These are phyloP conservation scores for Amylocystis lapponica DNA, from an alignment of 768 basidiomycete species.

Conservation along the genomic window DNA sequence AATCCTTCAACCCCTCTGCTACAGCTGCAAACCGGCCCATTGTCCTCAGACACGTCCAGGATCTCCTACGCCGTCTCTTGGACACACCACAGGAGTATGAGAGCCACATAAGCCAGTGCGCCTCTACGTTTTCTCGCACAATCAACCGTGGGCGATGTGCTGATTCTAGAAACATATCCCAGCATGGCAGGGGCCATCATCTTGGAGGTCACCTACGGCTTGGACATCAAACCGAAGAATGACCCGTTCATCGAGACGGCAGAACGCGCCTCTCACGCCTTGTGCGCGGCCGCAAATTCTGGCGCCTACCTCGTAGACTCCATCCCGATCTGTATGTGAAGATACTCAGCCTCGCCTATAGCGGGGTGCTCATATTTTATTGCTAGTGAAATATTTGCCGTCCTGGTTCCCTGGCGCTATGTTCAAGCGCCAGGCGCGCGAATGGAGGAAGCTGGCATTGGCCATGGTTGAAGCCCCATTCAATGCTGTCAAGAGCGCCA, in stretches of 20 bases:
- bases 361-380: not conserved
- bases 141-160: too few species aligned
- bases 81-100: slow-evolving; percentile 34
- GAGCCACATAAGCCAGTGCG: slow-evolving; percentile 33
- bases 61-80: slow-evolving; percentile 27
- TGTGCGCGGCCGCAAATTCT: slow-evolving; percentile 32
- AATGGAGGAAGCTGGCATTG: slow-evolving; percentile 12
- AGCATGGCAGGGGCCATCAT: slow-evolving; percentile 38
- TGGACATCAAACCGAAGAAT: slow-evolving; percentile 30
- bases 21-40: slow-evolving; percentile 26
- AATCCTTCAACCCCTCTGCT: slow-evolving; percentile 34
- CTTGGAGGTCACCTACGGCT: slow-evolving; percentile 42
- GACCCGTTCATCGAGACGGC: slow-evolving; percentile 42
- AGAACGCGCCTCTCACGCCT: slow-evolving; percentile 30
- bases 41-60: slow-evolving; percentile 24
- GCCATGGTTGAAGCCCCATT: slow-evolving; percentile 17
- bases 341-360: not conserved
- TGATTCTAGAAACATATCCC: too few species aligned
- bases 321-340: slow-evolving; percentile 24
- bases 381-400: slow-evolving; percentile 17
- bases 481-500: slow-evolving; percentile 15
- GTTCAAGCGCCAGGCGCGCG: slow-evolving; percentile 18
- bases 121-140: too few species aligned
- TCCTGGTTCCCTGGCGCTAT: slow-evolving; percentile 23
- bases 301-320: slow-evolving; percentile 43